Conservation (phyloP, 176 grass and related monocot species). For the Poa pratensis region DNA sequence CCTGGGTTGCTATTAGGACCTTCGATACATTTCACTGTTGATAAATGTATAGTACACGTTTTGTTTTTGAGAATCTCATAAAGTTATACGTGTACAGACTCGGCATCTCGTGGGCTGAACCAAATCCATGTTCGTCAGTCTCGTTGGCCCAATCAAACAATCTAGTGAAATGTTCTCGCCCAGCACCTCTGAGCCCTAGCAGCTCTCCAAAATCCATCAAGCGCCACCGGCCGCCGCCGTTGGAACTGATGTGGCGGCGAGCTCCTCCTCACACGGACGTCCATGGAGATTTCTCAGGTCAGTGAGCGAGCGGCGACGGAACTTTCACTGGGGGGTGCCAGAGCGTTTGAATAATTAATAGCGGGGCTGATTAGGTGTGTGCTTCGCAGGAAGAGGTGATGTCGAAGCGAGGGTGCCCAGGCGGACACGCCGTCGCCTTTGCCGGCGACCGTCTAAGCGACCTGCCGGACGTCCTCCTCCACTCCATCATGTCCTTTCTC, state of each 20-base stretch:
- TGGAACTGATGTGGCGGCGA: not conserved
- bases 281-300: not conserved
- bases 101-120: too few species aligned
- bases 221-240: not conserved
- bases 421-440: not conserved
- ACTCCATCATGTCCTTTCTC: slow-evolving; percentile 1
- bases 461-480: slow-evolving; percentile 12
- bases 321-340: not conserved
- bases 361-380: not conserved
- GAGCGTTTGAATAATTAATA: not conserved
- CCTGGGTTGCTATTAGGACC: too few species aligned
- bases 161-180: not conserved
- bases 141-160: not conserved
- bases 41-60: too few species aligned
- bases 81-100: too few species aligned
- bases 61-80: too few species aligned
- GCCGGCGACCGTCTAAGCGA: slow-evolving; percentile 6
- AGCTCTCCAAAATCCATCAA: not conserved
- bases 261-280: not conserved
- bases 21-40: too few species aligned
- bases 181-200: not conserved
- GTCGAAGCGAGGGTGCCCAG: not conserved
- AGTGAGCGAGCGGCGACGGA: not conserved
- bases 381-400: not conserved
- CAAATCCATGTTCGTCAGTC: not conserved